Evolutionary conservation across 2,329 filamentous ascomycete species (phyloP).

Genomic region (Coniochaeta prunicola): DNA sequence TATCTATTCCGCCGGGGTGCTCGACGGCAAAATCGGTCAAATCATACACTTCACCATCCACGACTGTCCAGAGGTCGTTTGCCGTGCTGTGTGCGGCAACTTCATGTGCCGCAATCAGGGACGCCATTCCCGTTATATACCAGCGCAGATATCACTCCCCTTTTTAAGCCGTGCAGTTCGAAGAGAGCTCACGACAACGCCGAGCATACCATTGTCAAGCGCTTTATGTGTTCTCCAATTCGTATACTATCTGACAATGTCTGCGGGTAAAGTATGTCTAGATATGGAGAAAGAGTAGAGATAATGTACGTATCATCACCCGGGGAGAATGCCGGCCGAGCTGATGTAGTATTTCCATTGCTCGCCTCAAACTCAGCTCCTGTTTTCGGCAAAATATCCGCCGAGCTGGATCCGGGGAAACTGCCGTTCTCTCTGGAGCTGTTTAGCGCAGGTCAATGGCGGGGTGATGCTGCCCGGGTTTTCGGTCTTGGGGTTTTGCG

Average conservation of each 20-base stretch:
- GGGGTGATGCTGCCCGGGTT: neutral
- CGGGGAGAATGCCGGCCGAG: neutral
- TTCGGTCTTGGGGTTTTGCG: too few species aligned
- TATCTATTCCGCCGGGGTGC: conserved; percentile 28
- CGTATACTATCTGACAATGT: neutral
- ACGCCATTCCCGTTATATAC: conserved; percentile 1
- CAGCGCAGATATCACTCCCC: neutral
- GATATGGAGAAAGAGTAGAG: neutral
- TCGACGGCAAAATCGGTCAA: conserved; percentile 51
- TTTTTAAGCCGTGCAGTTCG: neutral
- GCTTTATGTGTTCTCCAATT: neutral
- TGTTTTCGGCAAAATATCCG: neutral
- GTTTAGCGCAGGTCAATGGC: neutral
- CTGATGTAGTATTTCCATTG: neutral
- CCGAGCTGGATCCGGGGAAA: neutral
- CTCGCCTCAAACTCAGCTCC: neutral
- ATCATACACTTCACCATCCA: conserved; percentile 11
- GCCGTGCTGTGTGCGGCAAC: conserved; percentile 7
- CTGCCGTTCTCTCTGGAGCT: neutral
- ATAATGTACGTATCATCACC: neutral
- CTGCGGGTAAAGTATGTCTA: neutral
- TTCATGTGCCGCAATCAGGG: conserved; percentile 5
- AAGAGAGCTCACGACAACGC: neutral
- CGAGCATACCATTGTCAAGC: neutral
- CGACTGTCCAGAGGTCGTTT: conserved; percentile 9